Percentiles rank a stretch among this genome's conserved stretches.
phyloP scores from a whole-genome alignment of 1,139 yeast genomes.

The Debaryomycetaceae sp. region DNA sequence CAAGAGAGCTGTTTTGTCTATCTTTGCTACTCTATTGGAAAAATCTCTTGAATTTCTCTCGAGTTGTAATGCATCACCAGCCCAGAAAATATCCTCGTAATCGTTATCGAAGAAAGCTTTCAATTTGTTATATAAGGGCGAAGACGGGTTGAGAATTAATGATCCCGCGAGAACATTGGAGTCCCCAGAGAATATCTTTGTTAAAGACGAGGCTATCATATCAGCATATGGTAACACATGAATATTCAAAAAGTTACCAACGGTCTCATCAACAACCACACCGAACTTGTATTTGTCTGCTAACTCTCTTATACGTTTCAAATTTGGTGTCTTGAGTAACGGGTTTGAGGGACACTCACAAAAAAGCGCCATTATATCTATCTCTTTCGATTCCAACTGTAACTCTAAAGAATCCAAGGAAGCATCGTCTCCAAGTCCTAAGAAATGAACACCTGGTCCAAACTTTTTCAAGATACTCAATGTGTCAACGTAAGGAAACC shows the following conservation, averaged over 20 bases:
- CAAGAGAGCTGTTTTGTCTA: constrained; percentile 62
- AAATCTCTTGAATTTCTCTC: constrained; percentile 94
- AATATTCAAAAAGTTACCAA: constrained; percentile 83
- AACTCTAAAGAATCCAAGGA: constrained; percentile 66
- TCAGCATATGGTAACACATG: constrained; percentile 82
- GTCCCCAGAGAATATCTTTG: constrained; percentile 92
- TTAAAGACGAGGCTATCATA: constrained; percentile 79
- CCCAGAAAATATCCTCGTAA: constrained; percentile 82
- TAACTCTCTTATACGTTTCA: constrained; percentile 57
- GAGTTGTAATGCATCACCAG: constrained; percentile 86
- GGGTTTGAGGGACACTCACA: constrained; percentile 97
- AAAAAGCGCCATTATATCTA: constrained; percentile 64
- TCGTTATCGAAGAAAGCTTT: constrained; percentile 49
- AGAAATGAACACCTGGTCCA: constrained; percentile 84
- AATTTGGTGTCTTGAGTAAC: constrained; percentile 75
- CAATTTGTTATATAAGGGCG: constrained; percentile 50
- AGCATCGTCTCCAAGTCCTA: constrained; percentile 77
- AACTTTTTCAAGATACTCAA: constrained; percentile 79
- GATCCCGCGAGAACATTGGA: constrained; percentile 96
- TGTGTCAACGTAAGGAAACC: constrained; percentile 94
- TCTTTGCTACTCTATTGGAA: constrained; percentile 59
- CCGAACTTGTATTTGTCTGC: constrained; percentile 71
- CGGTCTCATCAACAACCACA: constrained; percentile 88
- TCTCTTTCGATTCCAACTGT: constrained; percentile 58
- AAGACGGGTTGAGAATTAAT: constrained; percentile 67